Conservation (phyloP, 371 early-diverging fungal genomes). For the Nematocida sp. region DNA sequence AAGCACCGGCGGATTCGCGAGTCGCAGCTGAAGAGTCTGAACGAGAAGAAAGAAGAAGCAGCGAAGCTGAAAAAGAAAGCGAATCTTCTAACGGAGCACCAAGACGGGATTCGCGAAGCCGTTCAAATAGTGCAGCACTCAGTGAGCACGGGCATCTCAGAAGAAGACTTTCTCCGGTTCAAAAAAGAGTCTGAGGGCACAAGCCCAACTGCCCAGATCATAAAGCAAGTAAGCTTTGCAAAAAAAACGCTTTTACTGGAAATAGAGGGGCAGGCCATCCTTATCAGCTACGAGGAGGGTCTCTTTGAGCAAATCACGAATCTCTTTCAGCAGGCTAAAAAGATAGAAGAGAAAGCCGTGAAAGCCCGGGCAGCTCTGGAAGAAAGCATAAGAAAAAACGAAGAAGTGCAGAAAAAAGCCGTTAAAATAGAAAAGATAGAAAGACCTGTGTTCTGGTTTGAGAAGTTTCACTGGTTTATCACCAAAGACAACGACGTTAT, state of each 20-base stretch:
- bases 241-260: constrained; percentile 52
- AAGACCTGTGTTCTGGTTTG: constrained; percentile 92
- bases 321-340: constrained; percentile 59
- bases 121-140: constrained; percentile 52
- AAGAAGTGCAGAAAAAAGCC: constrained; percentile 14
- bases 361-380: constrained; percentile 53
- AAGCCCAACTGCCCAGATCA: constrained; percentile 48
- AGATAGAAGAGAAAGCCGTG: constrained; percentile 57
- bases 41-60: constrained; percentile 56
- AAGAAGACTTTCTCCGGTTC: constrained; percentile 62
- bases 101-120: constrained; percentile 44
- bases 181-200: constrained; percentile 55
- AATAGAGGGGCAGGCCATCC: constrained; percentile 15
- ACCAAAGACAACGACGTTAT: constrained; percentile 80
- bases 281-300: constrained; percentile 6
- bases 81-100: constrained; percentile 51
- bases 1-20: constrained; percentile 28
- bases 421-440: constrained; percentile 56
- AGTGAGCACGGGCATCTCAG: constrained; percentile 56
- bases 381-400: constrained; percentile 4
- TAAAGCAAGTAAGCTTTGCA: constrained; percentile 58
- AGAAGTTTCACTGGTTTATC: constrained; percentile 94
- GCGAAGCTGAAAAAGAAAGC: constrained; percentile 48
- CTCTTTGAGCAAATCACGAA: constrained; percentile 52
- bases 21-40: constrained; percentile 47